Evolutionary conservation across 2,329 filamentous ascomycete genomes (phyloP).

Genomic region (Phoma sp.): DNA sequence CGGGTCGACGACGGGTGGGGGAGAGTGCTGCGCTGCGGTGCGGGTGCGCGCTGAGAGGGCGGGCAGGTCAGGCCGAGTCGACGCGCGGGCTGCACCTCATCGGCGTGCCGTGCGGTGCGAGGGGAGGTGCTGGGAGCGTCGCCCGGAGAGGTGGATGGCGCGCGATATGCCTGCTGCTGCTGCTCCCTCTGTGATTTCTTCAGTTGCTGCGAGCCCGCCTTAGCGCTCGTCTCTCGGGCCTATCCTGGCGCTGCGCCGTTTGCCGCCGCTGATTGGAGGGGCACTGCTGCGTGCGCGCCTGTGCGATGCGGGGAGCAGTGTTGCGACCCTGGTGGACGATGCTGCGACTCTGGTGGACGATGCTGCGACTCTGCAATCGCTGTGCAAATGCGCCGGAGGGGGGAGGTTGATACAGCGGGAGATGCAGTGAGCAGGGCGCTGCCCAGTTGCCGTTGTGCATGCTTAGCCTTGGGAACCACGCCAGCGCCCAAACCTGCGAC

Average conservation of each 20-base stretch:
- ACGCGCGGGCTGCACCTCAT: constrained; percentile 12
- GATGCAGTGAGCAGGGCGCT: not conserved
- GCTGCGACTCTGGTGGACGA: no score
- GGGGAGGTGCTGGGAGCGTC: constrained; percentile 9
- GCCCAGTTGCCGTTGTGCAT: constrained; percentile 4
- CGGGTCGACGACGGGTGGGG: constrained; percentile 22
- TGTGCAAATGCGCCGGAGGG: not conserved
- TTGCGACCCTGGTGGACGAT: no score
- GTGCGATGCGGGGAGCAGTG: no score
- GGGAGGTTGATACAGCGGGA: not conserved
- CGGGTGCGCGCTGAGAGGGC: no score
- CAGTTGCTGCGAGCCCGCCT: constrained; percentile 41
- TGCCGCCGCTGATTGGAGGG: constrained; percentile 44
- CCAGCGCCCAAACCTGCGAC: constrained; percentile 9
- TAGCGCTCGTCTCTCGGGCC: constrained; percentile 45
- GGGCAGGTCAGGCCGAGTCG: constrained; percentile 17
- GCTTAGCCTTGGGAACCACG: constrained; percentile 1
- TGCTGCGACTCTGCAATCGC: constrained; percentile 10
- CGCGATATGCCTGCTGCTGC: constrained; percentile 5
- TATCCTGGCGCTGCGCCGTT: constrained; percentile 23
- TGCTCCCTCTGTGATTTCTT: constrained; percentile 37
- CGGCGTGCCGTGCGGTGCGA: constrained; percentile 7
- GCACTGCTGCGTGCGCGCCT: no score
- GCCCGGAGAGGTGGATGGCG: not conserved
- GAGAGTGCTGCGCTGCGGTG: constrained; percentile 16